These are phyloP conservation scores for Phaeotremella fagi DNA, from an alignment of 768 basidiomycete genomes.

Conservation along the genomic window DNA sequence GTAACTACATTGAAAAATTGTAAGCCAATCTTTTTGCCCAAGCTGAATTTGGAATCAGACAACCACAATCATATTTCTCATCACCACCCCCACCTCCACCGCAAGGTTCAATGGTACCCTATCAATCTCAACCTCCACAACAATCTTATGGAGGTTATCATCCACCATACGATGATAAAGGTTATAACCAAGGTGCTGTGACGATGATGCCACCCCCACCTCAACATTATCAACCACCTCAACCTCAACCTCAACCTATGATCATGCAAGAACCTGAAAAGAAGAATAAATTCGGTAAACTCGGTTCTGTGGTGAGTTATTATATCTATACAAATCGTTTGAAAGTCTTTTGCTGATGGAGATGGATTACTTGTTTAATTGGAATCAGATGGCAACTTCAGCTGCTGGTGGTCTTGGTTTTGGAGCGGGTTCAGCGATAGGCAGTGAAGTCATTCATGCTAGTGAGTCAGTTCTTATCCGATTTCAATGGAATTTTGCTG, in stretches of 20 bases:
- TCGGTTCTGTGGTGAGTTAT: conserved; percentile 33
- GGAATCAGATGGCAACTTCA: conserved; percentile 18
- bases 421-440: conserved; percentile 28
- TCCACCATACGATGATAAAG: conserved; percentile 6
- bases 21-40: conserved; percentile 9
- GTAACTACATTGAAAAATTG: conserved; percentile 40
- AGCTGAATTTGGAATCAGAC: neutral
- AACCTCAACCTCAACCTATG: conserved; percentile 4
- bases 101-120: conserved; percentile 26
- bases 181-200: conserved; percentile 13
- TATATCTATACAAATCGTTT: no score
- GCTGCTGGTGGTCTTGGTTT: conserved; percentile 30
- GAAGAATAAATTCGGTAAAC: conserved; percentile 31
- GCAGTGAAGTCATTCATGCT: conserved; percentile 16
- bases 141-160: neutral
- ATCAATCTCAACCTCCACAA: neutral
- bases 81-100: conserved; percentile 9
- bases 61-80: conserved; percentile 7
- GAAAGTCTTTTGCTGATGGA: no score
- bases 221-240: no score
- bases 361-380: no score
- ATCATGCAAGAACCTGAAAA: conserved; percentile 12
- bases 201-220: conserved; percentile 2
- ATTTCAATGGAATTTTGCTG: no score
- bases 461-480: no score